Evolutionary conservation across 352 stramenopile genomes (phyloP).

Genomic region (Phytophthora agathidicida): DNA sequence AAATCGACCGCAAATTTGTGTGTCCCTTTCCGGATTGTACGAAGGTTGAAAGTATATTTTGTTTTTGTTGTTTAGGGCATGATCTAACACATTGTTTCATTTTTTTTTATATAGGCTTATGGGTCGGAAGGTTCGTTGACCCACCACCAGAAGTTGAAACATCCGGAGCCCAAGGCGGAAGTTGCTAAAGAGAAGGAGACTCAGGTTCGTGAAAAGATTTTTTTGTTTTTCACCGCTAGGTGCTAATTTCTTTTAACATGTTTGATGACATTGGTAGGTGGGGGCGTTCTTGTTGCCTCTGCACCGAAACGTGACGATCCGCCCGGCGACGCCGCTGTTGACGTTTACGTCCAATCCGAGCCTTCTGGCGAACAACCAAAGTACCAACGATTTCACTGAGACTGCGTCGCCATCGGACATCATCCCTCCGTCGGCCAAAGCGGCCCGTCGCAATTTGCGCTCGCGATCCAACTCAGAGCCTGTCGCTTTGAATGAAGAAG

Average conservation of each 20-base stretch:
- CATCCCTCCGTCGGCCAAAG: slow-evolving; percentile 29
- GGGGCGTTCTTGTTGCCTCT: slow-evolving; percentile 55
- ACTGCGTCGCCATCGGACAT: slow-evolving; percentile 3
- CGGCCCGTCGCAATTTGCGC: slow-evolving; percentile 46
- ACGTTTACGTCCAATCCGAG: slow-evolving; percentile 17
- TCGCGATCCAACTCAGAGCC: slow-evolving; percentile 84
- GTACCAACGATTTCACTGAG: neutral
- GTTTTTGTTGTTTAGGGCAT: slow-evolving; percentile 6
- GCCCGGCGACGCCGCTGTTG: slow-evolving; percentile 48
- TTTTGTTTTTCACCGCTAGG: neutral
- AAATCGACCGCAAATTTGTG: slow-evolving; percentile 85
- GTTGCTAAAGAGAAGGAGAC: slow-evolving; percentile 32
- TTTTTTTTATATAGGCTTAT: slow-evolving; percentile 56
- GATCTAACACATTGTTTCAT: slow-evolving; percentile 4
- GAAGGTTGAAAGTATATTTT: slow-evolving; percentile 50
- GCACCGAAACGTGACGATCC: slow-evolving; percentile 67
- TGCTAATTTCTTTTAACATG: neutral
- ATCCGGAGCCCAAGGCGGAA: slow-evolving; percentile 47
- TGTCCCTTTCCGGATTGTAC: slow-evolving; percentile 39
- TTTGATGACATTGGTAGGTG: slow-evolving; percentile 20
- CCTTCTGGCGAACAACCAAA: slow-evolving; percentile 14
- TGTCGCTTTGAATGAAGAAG: slow-evolving; percentile 22
- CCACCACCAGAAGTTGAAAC: slow-evolving; percentile 84
- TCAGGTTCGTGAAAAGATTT: slow-evolving; percentile 29
- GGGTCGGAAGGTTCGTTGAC: slow-evolving; percentile 81